Percentiles rank a stretch among this genome's conserved stretches.
These are phyloP conservation scores for Gyrodon lividus DNA, from an alignment of 768 basidiomycete genomes.

Conservation along the genomic window DNA sequence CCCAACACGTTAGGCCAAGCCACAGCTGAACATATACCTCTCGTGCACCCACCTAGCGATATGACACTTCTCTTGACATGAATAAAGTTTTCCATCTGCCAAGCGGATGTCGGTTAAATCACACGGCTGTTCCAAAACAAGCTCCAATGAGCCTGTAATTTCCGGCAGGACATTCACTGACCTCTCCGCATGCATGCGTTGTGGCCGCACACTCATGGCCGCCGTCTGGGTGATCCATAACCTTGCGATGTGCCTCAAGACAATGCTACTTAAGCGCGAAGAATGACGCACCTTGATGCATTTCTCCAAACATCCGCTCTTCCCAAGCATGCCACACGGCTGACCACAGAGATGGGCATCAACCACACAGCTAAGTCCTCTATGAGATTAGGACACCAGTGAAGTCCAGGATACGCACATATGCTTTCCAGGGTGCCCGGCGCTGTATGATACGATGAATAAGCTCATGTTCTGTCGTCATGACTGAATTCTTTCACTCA, in stretches of 20 bases:
- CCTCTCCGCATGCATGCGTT: slow-evolving; percentile 52
- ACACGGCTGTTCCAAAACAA: slow-evolving; percentile 36
- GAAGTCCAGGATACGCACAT: slow-evolving; percentile 35
- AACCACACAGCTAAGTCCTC: slow-evolving; percentile 42
- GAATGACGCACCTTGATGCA: slow-evolving; percentile 45
- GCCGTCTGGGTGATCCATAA: slow-evolving; percentile 40
- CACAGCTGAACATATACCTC: not conserved
- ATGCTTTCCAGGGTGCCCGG: slow-evolving; percentile 50
- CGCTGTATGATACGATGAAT: slow-evolving; percentile 29
- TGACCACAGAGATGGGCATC: slow-evolving; percentile 49
- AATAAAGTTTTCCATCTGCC: slow-evolving; percentile 25
- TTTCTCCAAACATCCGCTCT: slow-evolving; percentile 45
- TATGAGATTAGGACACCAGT: not conserved
- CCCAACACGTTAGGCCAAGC: not conserved
- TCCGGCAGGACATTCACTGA: slow-evolving; percentile 15
- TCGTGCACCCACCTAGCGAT: slow-evolving; percentile 34
- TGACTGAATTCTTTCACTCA: slow-evolving; percentile 27
- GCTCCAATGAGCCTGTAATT: not conserved
- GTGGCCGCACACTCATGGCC: slow-evolving; percentile 49
- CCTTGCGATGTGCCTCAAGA: slow-evolving; percentile 26
- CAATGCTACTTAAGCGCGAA: not conserved
- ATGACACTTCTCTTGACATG: slow-evolving; percentile 40
- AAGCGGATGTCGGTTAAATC: slow-evolving; percentile 28
- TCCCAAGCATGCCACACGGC: slow-evolving; percentile 42
- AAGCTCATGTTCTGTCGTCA: not conserved